Base-by-base conservation (phyloP, 306 rosid species). In the Vachellia pachyceras region DNA sequence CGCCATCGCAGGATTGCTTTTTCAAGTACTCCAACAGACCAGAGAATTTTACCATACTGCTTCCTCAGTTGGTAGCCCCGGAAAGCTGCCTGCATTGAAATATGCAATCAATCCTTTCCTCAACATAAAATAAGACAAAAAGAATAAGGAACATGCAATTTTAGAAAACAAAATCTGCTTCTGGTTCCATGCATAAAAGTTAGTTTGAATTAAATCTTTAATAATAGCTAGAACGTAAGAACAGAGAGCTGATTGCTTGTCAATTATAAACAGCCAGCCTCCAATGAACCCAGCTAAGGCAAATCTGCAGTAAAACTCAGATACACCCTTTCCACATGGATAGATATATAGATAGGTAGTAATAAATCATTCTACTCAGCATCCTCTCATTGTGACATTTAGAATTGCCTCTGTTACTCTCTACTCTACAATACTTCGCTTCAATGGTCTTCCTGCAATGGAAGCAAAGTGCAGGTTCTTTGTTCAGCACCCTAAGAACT, bases 21-120 rank as follows among this genome's bases (percentile, higher is more conserved):
- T 92, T 96, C 99, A 35, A 96, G 88, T 79, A 96, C 88, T 69
- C 99, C 99, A 35, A 96, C 99, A 1, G 97, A 94, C 99, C 99
- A 96, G 58, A 92, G 78, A 76, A 96, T 89, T 88, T 96, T 96
- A 5, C 81, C 37, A 82, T 96, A 96, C 42, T 96, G 94, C 89
- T 33, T 92, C 84, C 99, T 90, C 82, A 60, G 77, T 89, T 93
- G 96, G 82, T 77, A 93, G 67, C 91, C 97, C 73, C 99, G 89
- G 66, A 96, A 96, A 83, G 87, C 93, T 79, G 99, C 97, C 99
- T 96, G 82, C 85, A 86, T 82, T 69, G 33, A 23, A 65, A 84
- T 55, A 37, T 46, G 55, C 55, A 66, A 78, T 88, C 81, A 85
- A 45, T 64, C 50, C 57, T 74, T 67, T 79, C 72, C 54, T 42